Evolutionary conservation across 2,329 filamentous ascomycete species (phyloP).

Genomic region (Diaporthe capsici): DNA sequence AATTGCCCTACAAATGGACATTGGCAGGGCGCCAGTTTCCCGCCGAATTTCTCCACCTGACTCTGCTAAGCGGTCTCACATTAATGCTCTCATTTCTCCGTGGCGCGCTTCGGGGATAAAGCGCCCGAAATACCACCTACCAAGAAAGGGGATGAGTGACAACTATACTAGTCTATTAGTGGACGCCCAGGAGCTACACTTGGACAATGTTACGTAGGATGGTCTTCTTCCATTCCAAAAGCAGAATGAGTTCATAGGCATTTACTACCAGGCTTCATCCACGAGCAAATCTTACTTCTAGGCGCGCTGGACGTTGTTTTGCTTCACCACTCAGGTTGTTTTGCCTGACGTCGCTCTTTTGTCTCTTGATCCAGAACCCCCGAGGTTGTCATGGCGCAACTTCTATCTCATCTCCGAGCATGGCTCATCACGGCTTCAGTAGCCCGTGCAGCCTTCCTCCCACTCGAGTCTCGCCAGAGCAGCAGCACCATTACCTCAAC

Average conservation of each 20-base stretch:
- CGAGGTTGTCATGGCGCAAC: neutral
- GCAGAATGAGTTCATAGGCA: neutral
- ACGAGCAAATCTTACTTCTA: neutral
- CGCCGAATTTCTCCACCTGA: conserved; percentile 20
- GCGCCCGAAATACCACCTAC: conserved; percentile 28
- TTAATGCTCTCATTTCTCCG: conserved; percentile 15
- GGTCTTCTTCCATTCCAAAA: conserved; percentile 21
- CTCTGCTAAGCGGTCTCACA: conserved; percentile 26
- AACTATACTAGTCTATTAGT: neutral
- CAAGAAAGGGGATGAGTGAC: conserved; percentile 5
- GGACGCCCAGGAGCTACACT: neutral
- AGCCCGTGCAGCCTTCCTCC: neutral
- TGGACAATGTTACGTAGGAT: conserved; percentile 20
- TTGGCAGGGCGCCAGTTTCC: conserved; percentile 18
- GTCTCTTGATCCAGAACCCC: no score
- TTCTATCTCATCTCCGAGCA: neutral
- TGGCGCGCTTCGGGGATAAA: conserved; percentile 29
- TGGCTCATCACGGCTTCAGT: conserved; percentile 12
- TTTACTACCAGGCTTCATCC: neutral
- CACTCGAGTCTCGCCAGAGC: conserved; percentile 2
- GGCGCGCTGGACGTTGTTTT: neutral
- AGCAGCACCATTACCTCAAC: conserved; percentile 46
- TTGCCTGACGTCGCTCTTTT: neutral
- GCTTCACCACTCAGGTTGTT: neutral
- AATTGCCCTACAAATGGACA: conserved; percentile 7